These are phyloP conservation scores for Boletus subcaerulescens DNA, from an alignment of 768 basidiomycete species.

Conservation along the genomic window DNA sequence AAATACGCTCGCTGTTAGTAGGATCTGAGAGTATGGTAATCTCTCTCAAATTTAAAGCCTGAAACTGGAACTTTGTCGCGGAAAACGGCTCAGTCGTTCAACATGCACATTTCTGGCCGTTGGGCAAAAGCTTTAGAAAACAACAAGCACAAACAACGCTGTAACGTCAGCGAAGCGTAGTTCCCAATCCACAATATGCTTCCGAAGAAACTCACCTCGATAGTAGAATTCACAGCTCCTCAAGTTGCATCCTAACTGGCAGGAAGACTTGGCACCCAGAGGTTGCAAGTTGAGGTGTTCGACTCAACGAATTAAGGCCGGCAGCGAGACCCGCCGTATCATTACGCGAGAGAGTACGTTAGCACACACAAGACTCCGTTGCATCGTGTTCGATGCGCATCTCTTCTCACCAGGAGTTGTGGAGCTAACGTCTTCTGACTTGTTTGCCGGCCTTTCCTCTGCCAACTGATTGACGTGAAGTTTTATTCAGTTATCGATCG, in stretches of 20 bases:
- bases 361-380: constrained; percentile 1
- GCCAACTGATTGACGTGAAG: constrained; percentile 5
- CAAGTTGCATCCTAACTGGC: background rate
- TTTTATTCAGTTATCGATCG: background rate
- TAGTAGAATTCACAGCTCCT: background rate
- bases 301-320: no score
- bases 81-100: no score
- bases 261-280: no score
- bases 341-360: constrained; percentile 17
- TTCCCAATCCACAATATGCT: no score
- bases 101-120: no score
- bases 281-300: no score
- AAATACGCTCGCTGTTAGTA: no score
- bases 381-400: background rate
- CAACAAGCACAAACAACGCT: background rate
- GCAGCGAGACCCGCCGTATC: background rate
- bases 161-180: no score
- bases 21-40: no score
- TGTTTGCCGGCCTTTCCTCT: background rate
- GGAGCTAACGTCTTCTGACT: constrained; percentile 4
- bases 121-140: background rate
- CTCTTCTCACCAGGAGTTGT: background rate
- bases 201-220: background rate
- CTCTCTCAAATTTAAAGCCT: no score
- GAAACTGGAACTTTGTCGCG: no score